These are phyloP conservation scores for Bipolaris oryzae DNA, from an alignment of 2,329 filamentous ascomycete genomes.

Conservation along the genomic window DNA sequence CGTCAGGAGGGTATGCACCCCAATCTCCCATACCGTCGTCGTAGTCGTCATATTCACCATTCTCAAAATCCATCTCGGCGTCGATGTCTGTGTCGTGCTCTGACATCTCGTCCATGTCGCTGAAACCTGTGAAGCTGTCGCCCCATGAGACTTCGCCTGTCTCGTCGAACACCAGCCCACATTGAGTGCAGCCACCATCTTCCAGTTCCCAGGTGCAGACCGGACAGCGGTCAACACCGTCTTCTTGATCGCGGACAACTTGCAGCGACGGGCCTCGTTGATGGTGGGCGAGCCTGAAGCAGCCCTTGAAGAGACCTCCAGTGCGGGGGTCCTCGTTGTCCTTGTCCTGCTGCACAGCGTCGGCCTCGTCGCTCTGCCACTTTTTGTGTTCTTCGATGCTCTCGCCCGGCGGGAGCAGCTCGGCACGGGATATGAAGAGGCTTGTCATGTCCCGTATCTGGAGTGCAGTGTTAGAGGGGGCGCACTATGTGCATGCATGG, in stretches of 20 bases:
- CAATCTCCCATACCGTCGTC: constrained; percentile 40
- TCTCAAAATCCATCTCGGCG: constrained; percentile 51
- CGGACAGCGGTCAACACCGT: constrained; percentile 68
- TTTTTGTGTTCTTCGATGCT: constrained; percentile 65
- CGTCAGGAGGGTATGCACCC: constrained; percentile 38
- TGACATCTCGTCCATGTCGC: constrained; percentile 53
- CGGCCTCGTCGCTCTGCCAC: constrained; percentile 65
- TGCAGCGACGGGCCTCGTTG: constrained; percentile 35
- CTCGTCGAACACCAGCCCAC: constrained; percentile 58
- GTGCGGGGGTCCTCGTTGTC: constrained; percentile 55
- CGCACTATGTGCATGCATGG: neutral
- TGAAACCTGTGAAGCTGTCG: constrained; percentile 51
- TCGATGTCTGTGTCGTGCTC: constrained; percentile 51
- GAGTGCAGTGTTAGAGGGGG: constrained; percentile 4
- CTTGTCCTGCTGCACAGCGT: constrained; percentile 65
- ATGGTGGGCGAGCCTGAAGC: constrained; percentile 53
- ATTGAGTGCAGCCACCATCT: constrained; percentile 63
- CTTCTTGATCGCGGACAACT: constrained; percentile 61
- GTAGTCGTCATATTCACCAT: constrained; percentile 42
- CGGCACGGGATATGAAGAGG: constrained; percentile 64
- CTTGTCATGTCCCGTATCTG: constrained; percentile 69
- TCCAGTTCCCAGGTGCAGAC: constrained; percentile 68
- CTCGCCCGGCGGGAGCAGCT: constrained; percentile 68
- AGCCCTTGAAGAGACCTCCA: constrained; percentile 68
- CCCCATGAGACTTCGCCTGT: constrained; percentile 51